phyloP scores from a whole-genome alignment of 768 basidiomycete species.

The Harrya chromipes region DNA sequence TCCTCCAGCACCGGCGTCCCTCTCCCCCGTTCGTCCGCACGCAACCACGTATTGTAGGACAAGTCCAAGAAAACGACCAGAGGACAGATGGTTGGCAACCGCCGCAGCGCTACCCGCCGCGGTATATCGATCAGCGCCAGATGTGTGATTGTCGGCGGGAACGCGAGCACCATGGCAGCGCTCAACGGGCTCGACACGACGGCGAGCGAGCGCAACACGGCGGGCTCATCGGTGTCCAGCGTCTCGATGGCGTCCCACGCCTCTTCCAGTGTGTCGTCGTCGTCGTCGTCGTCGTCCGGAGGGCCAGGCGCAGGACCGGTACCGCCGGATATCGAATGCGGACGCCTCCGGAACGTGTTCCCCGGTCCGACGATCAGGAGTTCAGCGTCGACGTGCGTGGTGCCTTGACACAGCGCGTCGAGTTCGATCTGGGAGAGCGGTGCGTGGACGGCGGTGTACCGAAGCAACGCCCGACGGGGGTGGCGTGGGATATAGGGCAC shows the following conservation, averaged over 20 bases:
- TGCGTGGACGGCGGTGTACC: constrained; percentile 52
- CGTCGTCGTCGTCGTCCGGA: neutral
- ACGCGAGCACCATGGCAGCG: constrained; percentile 41
- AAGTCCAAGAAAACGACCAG: constrained; percentile 62
- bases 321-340: too few species aligned
- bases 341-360: constrained; percentile 37
- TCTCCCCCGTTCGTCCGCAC: neutral
- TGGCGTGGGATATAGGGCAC: constrained; percentile 54
- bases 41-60: constrained; percentile 59
- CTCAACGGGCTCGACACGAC: constrained; percentile 49
- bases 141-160: constrained; percentile 65
- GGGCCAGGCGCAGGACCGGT: too few species aligned
- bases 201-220: constrained; percentile 44
- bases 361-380: constrained; percentile 61
- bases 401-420: constrained; percentile 45
- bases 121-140: constrained; percentile 56
- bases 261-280: neutral
- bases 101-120: constrained; percentile 47
- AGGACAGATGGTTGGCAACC: constrained; percentile 58
- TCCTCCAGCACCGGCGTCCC: constrained; percentile 41
- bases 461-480: constrained; percentile 55
- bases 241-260: constrained; percentile 41
- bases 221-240: constrained; percentile 34
- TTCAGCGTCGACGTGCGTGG: constrained; percentile 60
- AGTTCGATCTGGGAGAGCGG: constrained; percentile 54